Evolutionary conservation across 495 filamentous ascomycete species (phyloP).

Genomic region (Talaromyces wortmannii): DNA sequence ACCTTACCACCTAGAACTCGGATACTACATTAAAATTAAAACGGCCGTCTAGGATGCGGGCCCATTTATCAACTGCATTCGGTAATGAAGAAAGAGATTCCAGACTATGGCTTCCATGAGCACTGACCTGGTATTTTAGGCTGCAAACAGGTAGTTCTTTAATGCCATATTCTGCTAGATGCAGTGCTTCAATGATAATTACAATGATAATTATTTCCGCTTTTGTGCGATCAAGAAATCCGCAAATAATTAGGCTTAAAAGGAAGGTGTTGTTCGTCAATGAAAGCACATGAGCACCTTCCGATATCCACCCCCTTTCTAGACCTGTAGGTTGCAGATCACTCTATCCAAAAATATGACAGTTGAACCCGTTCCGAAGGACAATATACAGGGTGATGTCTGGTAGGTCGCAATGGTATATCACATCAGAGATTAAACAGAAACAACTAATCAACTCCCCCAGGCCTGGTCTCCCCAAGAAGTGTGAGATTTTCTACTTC

Average conservation of each 20-base stretch:
- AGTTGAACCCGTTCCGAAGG: background rate
- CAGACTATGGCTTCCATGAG: background rate
- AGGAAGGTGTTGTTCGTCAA: background rate
- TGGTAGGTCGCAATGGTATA: constrained; percentile 3
- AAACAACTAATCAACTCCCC: background rate
- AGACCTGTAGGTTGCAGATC: background rate
- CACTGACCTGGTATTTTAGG: background rate
- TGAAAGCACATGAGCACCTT: background rate
- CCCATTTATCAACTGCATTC: background rate
- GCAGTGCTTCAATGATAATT: background rate
- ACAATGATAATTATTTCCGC: background rate
- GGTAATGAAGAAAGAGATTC: background rate
- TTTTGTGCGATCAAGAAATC: background rate
- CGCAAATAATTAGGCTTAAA: background rate
- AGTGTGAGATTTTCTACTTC: constrained; percentile 20
- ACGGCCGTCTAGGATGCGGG: background rate
- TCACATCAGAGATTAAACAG: background rate
- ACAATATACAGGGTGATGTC: constrained; percentile 13
- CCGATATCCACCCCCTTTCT: background rate
- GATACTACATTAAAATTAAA: background rate
- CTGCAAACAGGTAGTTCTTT: background rate
- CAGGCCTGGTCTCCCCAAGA: constrained; percentile 26
- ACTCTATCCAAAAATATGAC: background rate
- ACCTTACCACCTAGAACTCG: background rate
- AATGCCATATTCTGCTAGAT: background rate